These are phyloP conservation scores for Sicyos edulis DNA, from an alignment of 306 rosid genomes.

Conservation along the genomic window DNA sequence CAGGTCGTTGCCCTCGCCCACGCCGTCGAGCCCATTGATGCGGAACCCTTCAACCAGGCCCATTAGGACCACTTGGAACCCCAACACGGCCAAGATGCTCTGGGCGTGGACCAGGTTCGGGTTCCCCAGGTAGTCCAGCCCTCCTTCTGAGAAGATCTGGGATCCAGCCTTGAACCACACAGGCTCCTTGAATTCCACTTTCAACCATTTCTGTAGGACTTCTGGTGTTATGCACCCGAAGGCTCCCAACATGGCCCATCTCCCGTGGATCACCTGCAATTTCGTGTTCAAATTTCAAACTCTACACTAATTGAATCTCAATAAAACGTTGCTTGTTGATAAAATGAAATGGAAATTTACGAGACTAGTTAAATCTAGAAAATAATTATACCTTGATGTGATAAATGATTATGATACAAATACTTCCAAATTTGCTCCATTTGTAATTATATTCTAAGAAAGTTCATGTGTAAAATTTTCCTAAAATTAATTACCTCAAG, in stretches of 20 bases:
- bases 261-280: slow-evolving; percentile 68
- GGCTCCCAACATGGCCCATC: slow-evolving; percentile 98
- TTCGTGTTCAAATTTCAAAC: no score
- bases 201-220: slow-evolving; percentile 57
- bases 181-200: slow-evolving; percentile 79
- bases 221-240: slow-evolving; percentile 91
- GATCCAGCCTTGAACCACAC: neutral
- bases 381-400: no score
- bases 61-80: neutral
- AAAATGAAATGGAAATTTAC: no score
- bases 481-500: slow-evolving; percentile 10
- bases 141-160: neutral
- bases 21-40: slow-evolving; percentile 84
- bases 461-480: no score
- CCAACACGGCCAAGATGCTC: neutral
- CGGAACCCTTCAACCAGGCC: slow-evolving; percentile 41
- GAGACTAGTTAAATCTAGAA: no score
- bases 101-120: neutral
- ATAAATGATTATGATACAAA: no score
- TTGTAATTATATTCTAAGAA: no score
- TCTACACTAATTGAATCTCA: no score
- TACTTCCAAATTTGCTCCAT: no score
- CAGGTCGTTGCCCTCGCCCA: slow-evolving; percentile 77
- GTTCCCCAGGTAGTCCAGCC: neutral
- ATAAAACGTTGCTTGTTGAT: no score